Evolutionary conservation across 2,329 filamentous ascomycete genomes (phyloP).

Genomic region (Botryotinia calthae): DNA sequence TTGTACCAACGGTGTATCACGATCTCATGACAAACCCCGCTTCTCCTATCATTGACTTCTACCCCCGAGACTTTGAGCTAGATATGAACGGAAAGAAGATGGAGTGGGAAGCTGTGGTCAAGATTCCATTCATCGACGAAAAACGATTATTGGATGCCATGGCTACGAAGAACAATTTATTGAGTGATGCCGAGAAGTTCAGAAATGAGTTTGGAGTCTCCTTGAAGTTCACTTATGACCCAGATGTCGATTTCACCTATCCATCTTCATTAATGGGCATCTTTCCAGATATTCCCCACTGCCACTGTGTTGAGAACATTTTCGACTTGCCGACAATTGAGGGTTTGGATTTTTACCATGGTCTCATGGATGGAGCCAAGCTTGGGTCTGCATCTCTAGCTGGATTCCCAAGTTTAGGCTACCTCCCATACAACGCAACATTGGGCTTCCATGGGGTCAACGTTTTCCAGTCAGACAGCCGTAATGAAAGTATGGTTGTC

Average conservation of each 20-base stretch:
- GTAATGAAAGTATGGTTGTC: constrained; percentile 94
- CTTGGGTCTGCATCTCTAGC: constrained; percentile 80
- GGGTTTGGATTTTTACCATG: constrained; percentile 79
- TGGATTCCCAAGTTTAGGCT: constrained; percentile 88
- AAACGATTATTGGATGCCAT: constrained; percentile 80
- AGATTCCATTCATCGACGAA: constrained; percentile 98
- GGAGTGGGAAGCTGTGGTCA: constrained; percentile 99
- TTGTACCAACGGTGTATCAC: constrained; percentile 84
- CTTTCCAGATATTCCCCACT: constrained; percentile 84
- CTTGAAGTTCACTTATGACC: constrained; percentile 86
- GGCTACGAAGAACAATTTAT: constrained; percentile 73
- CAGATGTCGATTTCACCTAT: constrained; percentile 75
- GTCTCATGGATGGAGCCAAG: constrained; percentile 79
- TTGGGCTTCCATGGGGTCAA: constrained; percentile 87
- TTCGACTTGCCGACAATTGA: constrained; percentile 93
- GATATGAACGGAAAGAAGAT: constrained; percentile 99
- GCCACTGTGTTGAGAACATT: constrained; percentile 91
- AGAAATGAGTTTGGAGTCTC: constrained; percentile 91
- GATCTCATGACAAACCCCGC: constrained; percentile 86
- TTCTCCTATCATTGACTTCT: constrained; percentile 97
- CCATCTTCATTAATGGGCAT: constrained; percentile 84
- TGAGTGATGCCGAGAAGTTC: constrained; percentile 74
- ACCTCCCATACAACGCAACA: constrained; percentile 75
- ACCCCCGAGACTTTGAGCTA: constrained; percentile 91
- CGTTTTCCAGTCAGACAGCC: constrained; percentile 93